These are phyloP conservation scores for Claviceps quebecensis DNA, from an alignment of 2,329 filamentous ascomycete species.

Conservation along the genomic window DNA sequence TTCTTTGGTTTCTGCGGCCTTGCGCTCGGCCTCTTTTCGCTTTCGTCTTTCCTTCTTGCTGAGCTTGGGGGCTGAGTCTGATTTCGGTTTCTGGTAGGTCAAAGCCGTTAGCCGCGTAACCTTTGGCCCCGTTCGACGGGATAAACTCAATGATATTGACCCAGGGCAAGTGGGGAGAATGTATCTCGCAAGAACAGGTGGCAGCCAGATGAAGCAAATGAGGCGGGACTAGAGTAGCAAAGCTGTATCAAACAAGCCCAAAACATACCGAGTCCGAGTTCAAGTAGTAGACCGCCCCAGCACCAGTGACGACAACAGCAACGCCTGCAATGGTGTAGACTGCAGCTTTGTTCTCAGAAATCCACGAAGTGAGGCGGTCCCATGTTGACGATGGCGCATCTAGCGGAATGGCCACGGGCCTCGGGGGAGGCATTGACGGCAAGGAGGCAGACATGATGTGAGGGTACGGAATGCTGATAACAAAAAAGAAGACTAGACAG, in stretches of 20 bases:
- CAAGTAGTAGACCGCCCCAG: constrained; percentile 87
- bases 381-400: constrained; percentile 57
- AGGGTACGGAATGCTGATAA: constrained; percentile 9
- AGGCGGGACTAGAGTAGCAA: not conserved
- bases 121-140: not conserved
- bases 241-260: not conserved
- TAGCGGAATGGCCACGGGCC: constrained; percentile 32
- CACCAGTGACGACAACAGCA: constrained; percentile 79
- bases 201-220: not conserved
- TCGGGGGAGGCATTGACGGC: constrained; percentile 33
- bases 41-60: constrained; percentile 85
- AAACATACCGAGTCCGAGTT: constrained; percentile 40
- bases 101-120: not conserved
- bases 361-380: constrained; percentile 86
- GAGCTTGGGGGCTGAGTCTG: constrained; percentile 48
- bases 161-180: not conserved
- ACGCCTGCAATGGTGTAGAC: constrained; percentile 95
- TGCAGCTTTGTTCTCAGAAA: constrained; percentile 84
- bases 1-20: constrained; percentile 33
- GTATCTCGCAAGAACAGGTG: not conserved
- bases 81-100: constrained; percentile 26
- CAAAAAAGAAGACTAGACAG: constrained; percentile 11
- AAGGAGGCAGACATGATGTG: constrained; percentile 30
- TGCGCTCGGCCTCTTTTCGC: constrained; percentile 64
- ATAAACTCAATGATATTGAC: not conserved